Conservation (phyloP, 2,329 filamentous ascomycete species). For the Penicillium olsonii region DNA sequence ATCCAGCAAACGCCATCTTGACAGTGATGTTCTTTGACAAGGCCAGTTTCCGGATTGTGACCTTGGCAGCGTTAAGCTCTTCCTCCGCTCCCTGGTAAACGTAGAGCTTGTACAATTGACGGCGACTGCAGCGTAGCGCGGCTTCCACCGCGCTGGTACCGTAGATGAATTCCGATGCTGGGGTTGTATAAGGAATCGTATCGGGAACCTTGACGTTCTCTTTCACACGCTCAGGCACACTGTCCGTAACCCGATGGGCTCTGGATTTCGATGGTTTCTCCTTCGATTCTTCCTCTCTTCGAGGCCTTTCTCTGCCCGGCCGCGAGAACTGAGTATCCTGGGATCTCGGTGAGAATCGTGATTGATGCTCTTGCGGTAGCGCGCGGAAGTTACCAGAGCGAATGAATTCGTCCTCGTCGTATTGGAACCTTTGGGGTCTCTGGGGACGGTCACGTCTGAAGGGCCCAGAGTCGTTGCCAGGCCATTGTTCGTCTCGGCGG, state of each 20-base stretch:
- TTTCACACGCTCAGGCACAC: slow-evolving; percentile 35
- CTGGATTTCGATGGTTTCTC: slow-evolving; percentile 11
- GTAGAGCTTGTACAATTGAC: slow-evolving; percentile 83
- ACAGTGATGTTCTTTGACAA: slow-evolving; percentile 54
- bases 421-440: slow-evolving; percentile 6
- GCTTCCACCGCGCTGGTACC: slow-evolving; percentile 79
- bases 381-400: slow-evolving; percentile 32
- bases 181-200: slow-evolving; percentile 71
- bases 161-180: slow-evolving; percentile 89
- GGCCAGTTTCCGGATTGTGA: slow-evolving; percentile 42
- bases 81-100: slow-evolving; percentile 64
- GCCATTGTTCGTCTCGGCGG: neutral
- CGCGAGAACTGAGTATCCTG: neutral
- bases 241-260: slow-evolving; percentile 24
- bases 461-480: neutral
- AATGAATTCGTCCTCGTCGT: slow-evolving; percentile 36
- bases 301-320: neutral
- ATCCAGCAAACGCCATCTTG: slow-evolving; percentile 60
- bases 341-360: slow-evolving; percentile 8
- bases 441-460: neutral
- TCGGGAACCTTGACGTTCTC: slow-evolving; percentile 40
- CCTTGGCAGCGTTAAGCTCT: slow-evolving; percentile 46
- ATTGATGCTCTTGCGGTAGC: slow-evolving; percentile 25
- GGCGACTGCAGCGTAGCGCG: slow-evolving; percentile 67
- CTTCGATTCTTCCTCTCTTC: slow-evolving; percentile 7